Base-by-base conservation (phyloP, 148 eudicot genomes). In the Camellia japonica region DNA sequence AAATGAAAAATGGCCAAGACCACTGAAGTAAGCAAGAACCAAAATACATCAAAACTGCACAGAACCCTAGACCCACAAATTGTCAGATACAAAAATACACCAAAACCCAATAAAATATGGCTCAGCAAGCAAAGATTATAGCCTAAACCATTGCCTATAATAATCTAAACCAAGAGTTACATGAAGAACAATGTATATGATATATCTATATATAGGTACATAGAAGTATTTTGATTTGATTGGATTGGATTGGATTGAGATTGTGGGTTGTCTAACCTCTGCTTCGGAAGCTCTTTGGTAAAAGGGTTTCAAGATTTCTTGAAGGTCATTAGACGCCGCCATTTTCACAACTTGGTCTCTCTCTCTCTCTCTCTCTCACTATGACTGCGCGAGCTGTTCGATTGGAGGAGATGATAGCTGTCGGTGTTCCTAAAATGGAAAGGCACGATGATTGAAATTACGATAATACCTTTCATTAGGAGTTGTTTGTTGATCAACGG, bases 201-300 rank as follows among this genome's bases (percentile, higher is more conserved):
- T 59, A 15, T 23, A 44, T 44, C 11, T 11, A 54, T 13, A 12
- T 55, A 55, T 30, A 23, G 3, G 46, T 38, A 6, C 5, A 11
- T 9, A 52, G 18, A 42, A 38, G 9, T 65, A 51, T 46, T 47
- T n/a, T 19, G 69, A 23, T 23, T 23, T 23, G 30, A 23, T 23
- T 23, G 30, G 30, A 23, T 23, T 23, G 30, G 30, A 46, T 42
- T 4, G 19, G 63, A 38, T 16, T 14, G 66, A 58, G 66, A 2
- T 12, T 19, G 69, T 30, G 41, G 16, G 63, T 76, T 62, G n/a
- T 20, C 70, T 23, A 76, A 92, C 93, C 96, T 92, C 94, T 61
- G 91, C 94, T 79, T 92, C 89, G 2, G 88, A 86, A 82, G 97
- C 97, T 87, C 97, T 86, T 56, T 84, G 85, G 82, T 89, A 82